phyloP scores from a whole-genome alignment of 495 filamentous ascomycete genomes.

The Penicillium soppii region DNA sequence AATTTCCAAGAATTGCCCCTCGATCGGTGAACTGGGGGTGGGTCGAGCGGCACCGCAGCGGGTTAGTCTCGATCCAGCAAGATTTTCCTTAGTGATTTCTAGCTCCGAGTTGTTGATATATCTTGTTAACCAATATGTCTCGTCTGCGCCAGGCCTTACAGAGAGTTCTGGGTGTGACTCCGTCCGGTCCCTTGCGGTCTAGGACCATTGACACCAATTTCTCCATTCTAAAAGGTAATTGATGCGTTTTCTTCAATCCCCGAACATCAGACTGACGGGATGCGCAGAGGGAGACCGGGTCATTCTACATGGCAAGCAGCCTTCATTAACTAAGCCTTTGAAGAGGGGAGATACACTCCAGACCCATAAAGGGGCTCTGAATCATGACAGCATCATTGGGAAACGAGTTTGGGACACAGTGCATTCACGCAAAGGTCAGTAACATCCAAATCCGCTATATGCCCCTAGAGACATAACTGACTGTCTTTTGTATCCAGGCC shows the following conservation, averaged over 20 bases:
- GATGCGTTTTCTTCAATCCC: not conserved
- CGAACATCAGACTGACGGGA: constrained; percentile 3
- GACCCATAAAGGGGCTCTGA: constrained; percentile 49
- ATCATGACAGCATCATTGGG: constrained; percentile 64
- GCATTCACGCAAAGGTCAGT: constrained; percentile 46
- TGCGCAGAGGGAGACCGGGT: constrained; percentile 58
- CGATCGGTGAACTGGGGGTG: constrained; percentile 14
- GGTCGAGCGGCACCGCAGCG: constrained; percentile 12
- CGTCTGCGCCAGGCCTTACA: constrained; percentile 39
- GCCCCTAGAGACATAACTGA: constrained; percentile 1
- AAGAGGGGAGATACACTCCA: constrained; percentile 42
- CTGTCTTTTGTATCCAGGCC: constrained; percentile 24
- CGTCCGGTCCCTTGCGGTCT: constrained; percentile 12
- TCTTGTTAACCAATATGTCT: constrained; percentile 31
- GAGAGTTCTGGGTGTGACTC: constrained; percentile 30
- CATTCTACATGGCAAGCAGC: constrained; percentile 50
- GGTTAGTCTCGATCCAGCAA: constrained; percentile 11
- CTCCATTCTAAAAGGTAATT: constrained; percentile 38
- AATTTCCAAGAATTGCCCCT: constrained; percentile 13
- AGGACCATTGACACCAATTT: constrained; percentile 44
- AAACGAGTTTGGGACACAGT: constrained; percentile 55
- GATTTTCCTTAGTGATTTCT: constrained; percentile 14
- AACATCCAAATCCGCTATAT: not conserved
- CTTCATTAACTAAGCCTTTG: constrained; percentile 53
- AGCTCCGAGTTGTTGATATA: constrained; percentile 8